Evolutionary conservation across 2,329 filamentous ascomycete species (phyloP).

Genomic region (Pezicula carpinea): DNA sequence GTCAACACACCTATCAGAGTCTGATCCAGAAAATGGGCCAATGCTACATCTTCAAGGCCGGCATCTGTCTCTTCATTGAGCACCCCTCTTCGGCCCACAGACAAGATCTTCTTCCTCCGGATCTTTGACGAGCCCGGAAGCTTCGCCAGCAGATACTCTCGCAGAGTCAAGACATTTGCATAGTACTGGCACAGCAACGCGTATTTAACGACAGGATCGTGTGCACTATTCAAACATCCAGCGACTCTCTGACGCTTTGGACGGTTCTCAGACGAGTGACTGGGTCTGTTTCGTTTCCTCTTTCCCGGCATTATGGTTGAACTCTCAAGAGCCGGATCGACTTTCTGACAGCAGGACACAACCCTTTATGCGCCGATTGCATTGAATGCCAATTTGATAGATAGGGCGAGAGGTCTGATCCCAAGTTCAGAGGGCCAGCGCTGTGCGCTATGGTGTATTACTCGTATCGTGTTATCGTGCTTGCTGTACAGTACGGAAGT

Average conservation of each 20-base stretch:
- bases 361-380: not conserved
- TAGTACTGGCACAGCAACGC: slow-evolving; percentile 68
- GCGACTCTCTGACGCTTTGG: slow-evolving; percentile 23
- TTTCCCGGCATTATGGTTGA: slow-evolving; percentile 33
- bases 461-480: too few relatives aligned
- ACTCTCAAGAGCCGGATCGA: not conserved
- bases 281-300: slow-evolving; percentile 33
- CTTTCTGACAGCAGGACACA: not conserved
- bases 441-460: too few relatives aligned
- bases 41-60: slow-evolving; percentile 6
- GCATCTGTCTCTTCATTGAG: slow-evolving; percentile 6
- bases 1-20: slow-evolving; percentile 25
- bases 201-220: slow-evolving; percentile 38
- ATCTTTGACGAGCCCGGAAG: slow-evolving; percentile 64
- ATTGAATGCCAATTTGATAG: too few relatives aligned
- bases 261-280: slow-evolving; percentile 14
- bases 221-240: slow-evolving; percentile 3
- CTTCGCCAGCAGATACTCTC: slow-evolving; percentile 62
- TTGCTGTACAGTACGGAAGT: too few relatives aligned
- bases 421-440: too few relatives aligned
- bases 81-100: slow-evolving; percentile 25
- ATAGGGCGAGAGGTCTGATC: too few relatives aligned
- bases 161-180: slow-evolving; percentile 57
- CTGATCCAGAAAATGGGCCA: slow-evolving; percentile 22
- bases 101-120: slow-evolving; percentile 51